Conservation (phyloP, 2,329 filamentous ascomycete species). For the Apiospora malaysiana region DNA sequence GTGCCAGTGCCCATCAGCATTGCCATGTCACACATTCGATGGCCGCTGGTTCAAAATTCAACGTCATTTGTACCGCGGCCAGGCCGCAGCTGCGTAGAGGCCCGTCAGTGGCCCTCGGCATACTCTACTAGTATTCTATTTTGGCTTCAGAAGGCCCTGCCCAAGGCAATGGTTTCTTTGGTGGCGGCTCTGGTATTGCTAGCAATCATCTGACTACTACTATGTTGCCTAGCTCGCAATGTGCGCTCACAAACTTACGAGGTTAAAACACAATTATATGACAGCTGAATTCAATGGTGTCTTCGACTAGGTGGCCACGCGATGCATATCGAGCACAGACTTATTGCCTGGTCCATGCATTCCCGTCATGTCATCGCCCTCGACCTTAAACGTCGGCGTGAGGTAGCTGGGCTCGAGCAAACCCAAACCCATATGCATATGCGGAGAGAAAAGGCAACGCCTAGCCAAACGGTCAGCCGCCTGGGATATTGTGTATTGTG, state of each 20-base stretch:
- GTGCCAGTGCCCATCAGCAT: slow-evolving; percentile 5
- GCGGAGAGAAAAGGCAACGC: slow-evolving; percentile 26
- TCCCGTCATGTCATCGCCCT: slow-evolving; percentile 15
- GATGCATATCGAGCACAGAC: slow-evolving; percentile 16
- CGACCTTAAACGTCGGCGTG: slow-evolving; percentile 10
- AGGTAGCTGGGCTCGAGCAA: slow-evolving; percentile 11
- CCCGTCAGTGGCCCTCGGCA: background rate
- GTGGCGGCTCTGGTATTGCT: slow-evolving; percentile 10
- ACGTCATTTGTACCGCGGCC: slow-evolving; percentile 1
- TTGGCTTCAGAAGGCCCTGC: background rate
- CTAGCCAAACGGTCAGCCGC: slow-evolving; percentile 27
- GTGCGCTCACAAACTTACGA: slow-evolving; percentile 8
- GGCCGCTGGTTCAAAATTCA: background rate
- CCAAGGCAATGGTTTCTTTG: background rate
- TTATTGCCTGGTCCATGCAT: slow-evolving; percentile 15
- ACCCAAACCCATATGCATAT: background rate
- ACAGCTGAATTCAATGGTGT: slow-evolving; percentile 18
- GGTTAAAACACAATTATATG: slow-evolving; percentile 7
- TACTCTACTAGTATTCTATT: no score
- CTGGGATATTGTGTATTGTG: background rate
- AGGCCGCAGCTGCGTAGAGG: background rate
- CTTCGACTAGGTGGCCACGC: slow-evolving; percentile 11
- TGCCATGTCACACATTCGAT: slow-evolving; percentile 3
- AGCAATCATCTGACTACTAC: background rate
- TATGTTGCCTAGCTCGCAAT: background rate